A percentile compares a stretch with the other conserved stretches of the same genome.
Conservation (phyloP, 2,329 filamentous ascomycete genomes). For the Xylariaceae sp. region DNA sequence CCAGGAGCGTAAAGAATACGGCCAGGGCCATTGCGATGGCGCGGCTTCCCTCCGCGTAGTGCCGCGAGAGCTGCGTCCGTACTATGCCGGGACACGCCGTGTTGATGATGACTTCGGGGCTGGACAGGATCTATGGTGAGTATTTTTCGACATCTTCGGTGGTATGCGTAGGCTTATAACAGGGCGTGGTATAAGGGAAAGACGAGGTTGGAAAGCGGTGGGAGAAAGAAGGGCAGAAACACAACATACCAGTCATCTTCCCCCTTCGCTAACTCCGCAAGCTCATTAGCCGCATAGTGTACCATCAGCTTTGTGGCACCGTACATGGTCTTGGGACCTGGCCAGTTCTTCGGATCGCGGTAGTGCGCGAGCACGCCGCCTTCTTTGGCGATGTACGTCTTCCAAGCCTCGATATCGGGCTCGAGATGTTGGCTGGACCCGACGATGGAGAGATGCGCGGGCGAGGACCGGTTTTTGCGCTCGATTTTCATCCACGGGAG, state of each 20-base stretch:
- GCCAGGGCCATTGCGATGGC: conserved; percentile 10
- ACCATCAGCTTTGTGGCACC: conserved; percentile 37
- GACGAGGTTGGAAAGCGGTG: not conserved
- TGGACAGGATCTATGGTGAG: conserved; percentile 6
- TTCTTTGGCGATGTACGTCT: conserved; percentile 16
- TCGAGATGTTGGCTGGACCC: conserved; percentile 33
- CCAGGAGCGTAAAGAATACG: conserved; percentile 28
- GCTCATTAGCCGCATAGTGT: conserved; percentile 34
- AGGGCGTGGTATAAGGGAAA: not conserved
- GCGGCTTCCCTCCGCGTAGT: conserved; percentile 18
- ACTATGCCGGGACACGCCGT: conserved; percentile 39
- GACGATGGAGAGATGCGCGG: conserved; percentile 37
- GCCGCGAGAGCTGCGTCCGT: conserved; percentile 29
- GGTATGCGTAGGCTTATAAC: too few species aligned
- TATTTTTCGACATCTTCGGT: not conserved
- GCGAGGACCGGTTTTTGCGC: conserved; percentile 30
- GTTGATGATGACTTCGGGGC: conserved; percentile 40
- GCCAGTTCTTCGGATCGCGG: conserved; percentile 38
- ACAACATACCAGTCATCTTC: conserved; percentile 30
- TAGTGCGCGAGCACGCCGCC: conserved; percentile 37
- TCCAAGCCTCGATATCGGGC: conserved; percentile 33
- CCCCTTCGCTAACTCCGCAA: conserved; percentile 31
- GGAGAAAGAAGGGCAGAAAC: not conserved
- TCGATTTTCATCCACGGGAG: conserved; percentile 51
- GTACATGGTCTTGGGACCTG: conserved; percentile 34